Conservation (phyloP, 768 basidiomycete genomes). For the Russula olivacea region DNA sequence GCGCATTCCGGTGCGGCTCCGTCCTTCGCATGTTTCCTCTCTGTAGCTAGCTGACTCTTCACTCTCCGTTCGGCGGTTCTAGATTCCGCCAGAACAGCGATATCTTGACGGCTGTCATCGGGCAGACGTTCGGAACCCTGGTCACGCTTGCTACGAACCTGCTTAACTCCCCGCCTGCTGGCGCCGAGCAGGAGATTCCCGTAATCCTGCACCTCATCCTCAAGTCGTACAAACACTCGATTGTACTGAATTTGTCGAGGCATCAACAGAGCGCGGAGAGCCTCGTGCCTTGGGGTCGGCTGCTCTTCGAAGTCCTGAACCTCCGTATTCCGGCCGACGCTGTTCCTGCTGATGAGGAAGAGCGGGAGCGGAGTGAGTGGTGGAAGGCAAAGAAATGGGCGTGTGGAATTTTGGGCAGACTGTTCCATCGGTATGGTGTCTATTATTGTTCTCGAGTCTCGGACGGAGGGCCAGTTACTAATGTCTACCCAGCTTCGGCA, state of each 20-base stretch:
- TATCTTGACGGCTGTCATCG: slow-evolving; percentile 51
- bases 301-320: slow-evolving; percentile 77
- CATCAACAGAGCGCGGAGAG: slow-evolving; percentile 74
- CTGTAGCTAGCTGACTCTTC: not conserved
- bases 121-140: slow-evolving; percentile 65
- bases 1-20: slow-evolving; percentile 62
- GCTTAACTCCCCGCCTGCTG: slow-evolving; percentile 53
- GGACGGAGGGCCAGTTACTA: not conserved
- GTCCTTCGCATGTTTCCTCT: not conserved
- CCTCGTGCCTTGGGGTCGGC: slow-evolving; percentile 81
- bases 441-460: not conserved
- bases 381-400: slow-evolving; percentile 95
- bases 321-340: slow-evolving; percentile 57
- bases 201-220: slow-evolving; percentile 81
- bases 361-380: slow-evolving; percentile 76
- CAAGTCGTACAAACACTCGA: slow-evolving; percentile 80
- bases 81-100: slow-evolving; percentile 68
- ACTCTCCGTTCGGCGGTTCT: not conserved
- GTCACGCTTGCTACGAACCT: slow-evolving; percentile 69
- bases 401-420: slow-evolving; percentile 66
- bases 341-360: slow-evolving; percentile 67
- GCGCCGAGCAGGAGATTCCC: slow-evolving; percentile 65
- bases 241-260: slow-evolving; percentile 61
- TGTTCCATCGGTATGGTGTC: slow-evolving; percentile 60
- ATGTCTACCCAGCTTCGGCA: slow-evolving; percentile 55